Conservation (phyloP, 2,329 filamentous ascomycete genomes). For the Fusarium sp. region DNA sequence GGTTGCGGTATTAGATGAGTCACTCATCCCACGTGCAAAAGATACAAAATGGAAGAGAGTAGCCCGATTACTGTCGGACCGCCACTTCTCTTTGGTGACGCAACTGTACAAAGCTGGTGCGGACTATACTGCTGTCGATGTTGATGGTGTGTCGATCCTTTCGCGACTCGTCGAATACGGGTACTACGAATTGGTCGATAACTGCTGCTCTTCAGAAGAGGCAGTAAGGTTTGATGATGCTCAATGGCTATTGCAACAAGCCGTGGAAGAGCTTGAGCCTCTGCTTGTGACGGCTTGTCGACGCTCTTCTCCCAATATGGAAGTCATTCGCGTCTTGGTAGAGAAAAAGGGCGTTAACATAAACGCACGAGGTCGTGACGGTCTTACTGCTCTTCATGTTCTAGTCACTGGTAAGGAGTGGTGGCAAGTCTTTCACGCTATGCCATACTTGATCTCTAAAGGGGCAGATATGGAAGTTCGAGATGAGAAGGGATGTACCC, state of each 20-base stretch:
- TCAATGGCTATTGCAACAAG: neutral
- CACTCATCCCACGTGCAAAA: neutral
- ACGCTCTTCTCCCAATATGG: constrained; percentile 27
- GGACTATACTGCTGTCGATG: constrained; percentile 1
- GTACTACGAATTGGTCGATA: constrained; percentile 17
- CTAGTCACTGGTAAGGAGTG: constrained; percentile 7
- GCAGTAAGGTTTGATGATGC: neutral
- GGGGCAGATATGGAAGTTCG: constrained; percentile 23
- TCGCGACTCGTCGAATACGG: constrained; percentile 9
- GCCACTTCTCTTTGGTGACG: constrained; percentile 18
- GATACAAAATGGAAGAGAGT: constrained; percentile 13
- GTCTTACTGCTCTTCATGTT: constrained; percentile 8
- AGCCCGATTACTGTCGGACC: neutral
- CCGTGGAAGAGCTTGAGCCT: neutral
- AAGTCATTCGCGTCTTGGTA: constrained; percentile 23
- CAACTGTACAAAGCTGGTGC: constrained; percentile 16
- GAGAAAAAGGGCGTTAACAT: constrained; percentile 21
- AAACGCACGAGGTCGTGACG: neutral
- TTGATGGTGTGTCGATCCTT: neutral
- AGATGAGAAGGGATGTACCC: neutral
- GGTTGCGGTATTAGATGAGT: neutral
- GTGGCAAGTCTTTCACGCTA: constrained; percentile 31
- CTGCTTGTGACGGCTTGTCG: constrained; percentile 12
- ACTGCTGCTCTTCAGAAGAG: constrained; percentile 19
- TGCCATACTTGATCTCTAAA: constrained; percentile 32